phyloP scores from a whole-genome alignment of 2,329 filamentous ascomycete genomes.

The Trichoderma sp. region DNA sequence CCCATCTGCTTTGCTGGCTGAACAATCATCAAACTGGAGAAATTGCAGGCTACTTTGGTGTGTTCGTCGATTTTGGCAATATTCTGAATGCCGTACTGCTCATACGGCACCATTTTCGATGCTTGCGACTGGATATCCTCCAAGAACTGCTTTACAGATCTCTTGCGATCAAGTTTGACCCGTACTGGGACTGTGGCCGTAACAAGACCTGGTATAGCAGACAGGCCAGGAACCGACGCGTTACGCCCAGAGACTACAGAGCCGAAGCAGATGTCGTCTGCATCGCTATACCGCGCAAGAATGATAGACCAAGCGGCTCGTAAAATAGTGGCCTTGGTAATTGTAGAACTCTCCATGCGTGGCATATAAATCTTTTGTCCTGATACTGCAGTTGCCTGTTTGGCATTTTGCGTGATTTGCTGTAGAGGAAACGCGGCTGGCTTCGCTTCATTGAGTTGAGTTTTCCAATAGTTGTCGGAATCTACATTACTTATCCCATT shows the following conservation, averaged over 20 bases:
- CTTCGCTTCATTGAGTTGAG: conserved; percentile 1
- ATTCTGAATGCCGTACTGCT: conserved; percentile 37
- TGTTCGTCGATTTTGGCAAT: conserved; percentile 33
- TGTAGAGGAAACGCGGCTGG: not conserved
- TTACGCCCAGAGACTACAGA: conserved; percentile 31
- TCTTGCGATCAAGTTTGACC: not conserved
- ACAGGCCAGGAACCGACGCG: not conserved
- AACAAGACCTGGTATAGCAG: not conserved
- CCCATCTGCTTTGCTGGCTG: conserved; percentile 23
- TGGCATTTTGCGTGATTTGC: too few relatives aligned
- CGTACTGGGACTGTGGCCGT: conserved; percentile 16
- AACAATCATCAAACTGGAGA: conserved; percentile 26
- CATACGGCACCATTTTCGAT: conserved; percentile 34
- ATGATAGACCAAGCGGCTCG: conserved; percentile 33
- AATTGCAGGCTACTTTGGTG: conserved; percentile 25
- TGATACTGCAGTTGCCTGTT: not conserved
- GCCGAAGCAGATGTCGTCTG: conserved; percentile 33
- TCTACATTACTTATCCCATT: not conserved
- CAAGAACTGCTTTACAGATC: conserved; percentile 26
- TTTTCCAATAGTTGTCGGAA: not conserved
- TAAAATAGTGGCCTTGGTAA: conserved; percentile 30
- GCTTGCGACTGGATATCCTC: conserved; percentile 33
- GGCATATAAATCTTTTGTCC: not conserved
- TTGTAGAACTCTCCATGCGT: not conserved
- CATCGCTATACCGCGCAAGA: conserved; percentile 29